Base-by-base conservation (phyloP, 148 eudicot species). In the Chenopodium album region DNA sequence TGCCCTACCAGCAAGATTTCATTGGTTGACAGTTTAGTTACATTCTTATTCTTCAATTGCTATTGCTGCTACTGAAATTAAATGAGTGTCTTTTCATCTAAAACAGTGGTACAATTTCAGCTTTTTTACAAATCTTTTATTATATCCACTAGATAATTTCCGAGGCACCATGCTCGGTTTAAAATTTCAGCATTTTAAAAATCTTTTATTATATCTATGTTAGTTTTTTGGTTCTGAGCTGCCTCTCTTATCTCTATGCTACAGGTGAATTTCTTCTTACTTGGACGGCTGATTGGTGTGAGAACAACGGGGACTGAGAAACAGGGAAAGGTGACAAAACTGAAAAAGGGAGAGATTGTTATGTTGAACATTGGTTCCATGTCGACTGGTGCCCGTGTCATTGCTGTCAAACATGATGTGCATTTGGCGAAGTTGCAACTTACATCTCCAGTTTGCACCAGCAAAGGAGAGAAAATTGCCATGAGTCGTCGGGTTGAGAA, bases 341-440 rank as follows among this genome's bases (percentile, higher is more conserved):
- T 96, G 76, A 73, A 91, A 4, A 96, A 91, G 91, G 90, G 82
- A 59, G 99, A 96, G 86, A 96, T 96, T 19, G 87, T 96, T 4
- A 96, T 96, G 99, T 82, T 96, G 87, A 96, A 94, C 88, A 96
- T 96, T 48, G 98, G 99, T n/a, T 96, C 99, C 62, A 96, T 94
- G 99, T 96, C 98, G 3, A 92, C 97, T 1, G 99, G 99, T 4
- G 99, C 99, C 74, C 86, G 94, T 71, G 98, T 96, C 23, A 14
- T 92, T 71, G 99, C 93, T 12, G 95, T 96, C 26, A 95, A 87
- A 87, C 93, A 93, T 7, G 98, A 93, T 37, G 41, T 37, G 41
- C 41, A 37, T 78, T 82, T 95, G 84, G 99, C 98, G 0, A 96
- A 92, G 84, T 83, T 96, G 77, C 98, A 95, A 52, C 90, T 95